phyloP scores from a whole-genome alignment of 1,284 basidiomycete genomes.

The Cystobasidium pallidum region DNA sequence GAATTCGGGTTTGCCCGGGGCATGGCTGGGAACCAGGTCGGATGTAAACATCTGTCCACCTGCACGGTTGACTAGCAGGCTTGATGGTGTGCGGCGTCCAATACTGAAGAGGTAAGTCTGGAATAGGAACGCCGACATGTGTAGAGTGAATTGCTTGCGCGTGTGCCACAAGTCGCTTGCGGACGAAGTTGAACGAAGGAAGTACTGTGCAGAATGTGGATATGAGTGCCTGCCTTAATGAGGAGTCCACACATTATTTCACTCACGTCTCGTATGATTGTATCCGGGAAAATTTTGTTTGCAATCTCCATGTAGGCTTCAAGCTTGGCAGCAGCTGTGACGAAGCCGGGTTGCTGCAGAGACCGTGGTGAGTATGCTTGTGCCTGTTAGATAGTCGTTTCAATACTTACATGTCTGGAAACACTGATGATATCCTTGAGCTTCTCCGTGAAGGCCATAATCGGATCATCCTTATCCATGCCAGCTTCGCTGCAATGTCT shows the following conservation, averaged over 20 bases:
- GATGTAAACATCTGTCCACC: constrained; percentile 89
- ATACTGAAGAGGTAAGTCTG: constrained; percentile 89
- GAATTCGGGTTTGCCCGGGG: constrained; percentile 56
- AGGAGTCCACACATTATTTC: neutral
- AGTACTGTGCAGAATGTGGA: constrained; percentile 67
- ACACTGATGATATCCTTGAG: constrained; percentile 64
- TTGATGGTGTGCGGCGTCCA: constrained; percentile 77
- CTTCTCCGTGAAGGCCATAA: constrained; percentile 80
- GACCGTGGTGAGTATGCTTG: too few species aligned
- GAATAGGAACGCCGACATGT: constrained; percentile 86
- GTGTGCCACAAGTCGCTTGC: constrained; percentile 93
- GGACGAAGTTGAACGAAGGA: constrained; percentile 80
- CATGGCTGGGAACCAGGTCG: constrained; percentile 64
- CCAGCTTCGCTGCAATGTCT: constrained; percentile 77
- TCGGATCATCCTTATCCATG: constrained; percentile 84
- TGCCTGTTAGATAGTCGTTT: neutral
- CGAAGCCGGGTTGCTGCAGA: constrained; percentile 29
- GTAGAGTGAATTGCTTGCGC: constrained; percentile 93
- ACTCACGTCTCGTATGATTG: constrained; percentile 78
- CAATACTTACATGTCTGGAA: constrained; percentile 5
- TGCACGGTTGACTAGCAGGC: constrained; percentile 86
- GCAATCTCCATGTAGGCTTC: constrained; percentile 90
- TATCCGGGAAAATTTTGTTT: constrained; percentile 87
- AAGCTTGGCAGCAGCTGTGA: constrained; percentile 54
- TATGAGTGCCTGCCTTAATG: neutral